Base-by-base conservation (phyloP, 2,329 filamentous ascomycete species). In the Nothopassalora personata region DNA sequence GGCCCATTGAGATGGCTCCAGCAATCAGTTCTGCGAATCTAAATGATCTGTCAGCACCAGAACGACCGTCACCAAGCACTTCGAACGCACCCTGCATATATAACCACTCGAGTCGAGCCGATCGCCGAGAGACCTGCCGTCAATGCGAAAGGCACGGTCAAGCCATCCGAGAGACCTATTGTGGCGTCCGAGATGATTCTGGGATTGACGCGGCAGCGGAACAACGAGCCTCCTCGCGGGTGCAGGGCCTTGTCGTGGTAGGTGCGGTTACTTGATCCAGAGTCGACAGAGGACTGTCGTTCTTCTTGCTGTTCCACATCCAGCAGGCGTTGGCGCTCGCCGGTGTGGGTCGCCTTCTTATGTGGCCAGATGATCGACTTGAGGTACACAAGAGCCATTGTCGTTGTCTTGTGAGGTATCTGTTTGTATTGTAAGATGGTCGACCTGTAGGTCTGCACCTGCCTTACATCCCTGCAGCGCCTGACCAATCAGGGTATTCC, bases 171-270 rank as follows among this genome's bases (percentile, higher is more conserved):
- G 18, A 76, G 66, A 13, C 75, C 75, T 48, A 77, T 71, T 8
- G 75, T 77, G 6, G 73, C 71, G 62, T 77, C 74, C 6, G 79
- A 79, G 48, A 81, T 72, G 49, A 79, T 75, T 19, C 78, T 74
- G 9, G 72, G 67, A 45, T 67, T 67, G 57, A 72, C 64, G 30
- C 63, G 63, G 39, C 58, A 61, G 33, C 52, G 56, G 0, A 54
- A 31, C 19, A 58, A 23, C 15, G 46, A 49, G 13, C 18, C 36
- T 7, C 15, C 6, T 23, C 50, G n/a, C 48, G 33, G 47, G 15
- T 43, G 18, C n/a, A 36, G 18, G n/a, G 49, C 19, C 49, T 60
- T 60, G 53, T 60, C 58, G 36, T 56, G 31, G 58, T 56, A 60
- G 9, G 3, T 28, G 18, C 28, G 18, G 13, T 28, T 30, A 18